Conservation (phyloP, 768 basidiomycete genomes). For the Rhodotorula graminis region DNA sequence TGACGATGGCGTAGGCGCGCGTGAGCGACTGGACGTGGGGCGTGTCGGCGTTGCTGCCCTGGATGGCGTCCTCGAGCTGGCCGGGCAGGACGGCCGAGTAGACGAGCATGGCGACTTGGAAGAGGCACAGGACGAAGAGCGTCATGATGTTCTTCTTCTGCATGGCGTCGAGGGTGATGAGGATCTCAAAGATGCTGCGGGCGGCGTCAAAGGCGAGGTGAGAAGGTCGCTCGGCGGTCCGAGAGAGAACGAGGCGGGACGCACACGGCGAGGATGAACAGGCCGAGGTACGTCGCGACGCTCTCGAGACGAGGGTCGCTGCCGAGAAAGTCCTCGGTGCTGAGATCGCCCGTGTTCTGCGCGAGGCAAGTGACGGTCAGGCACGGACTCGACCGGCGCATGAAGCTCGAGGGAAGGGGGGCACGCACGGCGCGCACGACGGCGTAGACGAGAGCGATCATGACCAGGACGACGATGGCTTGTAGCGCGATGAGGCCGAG, state of each 20-base stretch:
- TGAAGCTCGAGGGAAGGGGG: background rate
- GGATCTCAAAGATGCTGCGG: constrained; percentile 29
- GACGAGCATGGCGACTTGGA: constrained; percentile 30
- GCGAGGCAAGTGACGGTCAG: too few relatives aligned
- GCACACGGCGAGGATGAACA: constrained; percentile 38
- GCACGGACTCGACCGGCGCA: background rate
- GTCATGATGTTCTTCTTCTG: constrained; percentile 32
- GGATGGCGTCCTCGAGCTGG: constrained; percentile 23
- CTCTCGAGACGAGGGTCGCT: constrained; percentile 27
- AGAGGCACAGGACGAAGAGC: constrained; percentile 9
- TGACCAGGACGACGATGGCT: constrained; percentile 15
- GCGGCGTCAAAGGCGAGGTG: background rate
- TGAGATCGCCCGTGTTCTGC: constrained; percentile 21
- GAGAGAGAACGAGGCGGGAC: background rate
- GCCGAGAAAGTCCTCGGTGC: background rate
- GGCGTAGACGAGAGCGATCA: constrained; percentile 34
- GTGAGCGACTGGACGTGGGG: constrained; percentile 6
- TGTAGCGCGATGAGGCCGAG: constrained; percentile 18
- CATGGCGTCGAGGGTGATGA: constrained; percentile 25
- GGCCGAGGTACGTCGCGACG: constrained; percentile 33
- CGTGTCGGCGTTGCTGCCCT: constrained; percentile 27
- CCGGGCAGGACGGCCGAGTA: constrained; percentile 30
- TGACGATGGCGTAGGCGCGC: constrained; percentile 30
- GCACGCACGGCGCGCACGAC: constrained; percentile 5
- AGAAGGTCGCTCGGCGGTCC: background rate